These are phyloP conservation scores for Phytophthora cryptogea DNA, from an alignment of 352 stramenopile species.

Conservation along the genomic window DNA sequence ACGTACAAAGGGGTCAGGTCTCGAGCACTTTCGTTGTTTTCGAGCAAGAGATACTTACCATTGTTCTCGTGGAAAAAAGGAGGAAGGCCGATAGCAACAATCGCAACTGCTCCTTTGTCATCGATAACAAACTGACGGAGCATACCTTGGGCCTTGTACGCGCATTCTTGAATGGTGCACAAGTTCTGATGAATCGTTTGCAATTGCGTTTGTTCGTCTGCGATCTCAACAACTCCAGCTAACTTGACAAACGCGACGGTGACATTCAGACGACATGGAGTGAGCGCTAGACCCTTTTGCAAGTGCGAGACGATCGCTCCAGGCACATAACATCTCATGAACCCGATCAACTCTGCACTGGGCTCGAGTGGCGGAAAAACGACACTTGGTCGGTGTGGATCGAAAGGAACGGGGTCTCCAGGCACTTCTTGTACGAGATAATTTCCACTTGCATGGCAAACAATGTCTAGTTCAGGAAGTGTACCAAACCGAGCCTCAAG, in stretches of 20 bases:
- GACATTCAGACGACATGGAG: slow-evolving; percentile 68
- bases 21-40: neutral
- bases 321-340: slow-evolving; percentile 67
- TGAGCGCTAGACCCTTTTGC: slow-evolving; percentile 65
- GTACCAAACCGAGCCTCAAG: slow-evolving; percentile 31
- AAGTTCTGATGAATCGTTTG: slow-evolving; percentile 63
- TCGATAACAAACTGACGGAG: slow-evolving; percentile 89
- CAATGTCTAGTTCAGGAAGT: slow-evolving; percentile 24
- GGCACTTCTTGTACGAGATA: slow-evolving; percentile 43
- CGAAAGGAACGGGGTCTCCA: neutral
- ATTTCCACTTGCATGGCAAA: slow-evolving; percentile 48
- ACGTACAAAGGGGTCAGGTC: neutral
- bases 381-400: neutral
- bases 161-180: slow-evolving; percentile 73
- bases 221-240: slow-evolving; percentile 55
- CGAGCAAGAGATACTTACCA: slow-evolving; percentile 28
- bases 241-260: slow-evolving; percentile 79
- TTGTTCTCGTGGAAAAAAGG: slow-evolving; percentile 90
- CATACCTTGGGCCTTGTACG: slow-evolving; percentile 80
- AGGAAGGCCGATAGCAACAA: slow-evolving; percentile 74
- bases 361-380: slow-evolving; percentile 14
- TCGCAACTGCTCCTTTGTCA: slow-evolving; percentile 83
- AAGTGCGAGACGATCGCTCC: slow-evolving; percentile 72
- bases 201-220: slow-evolving; percentile 42
- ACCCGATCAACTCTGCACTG: slow-evolving; percentile 53